Evolutionary conservation across 192 early-diverging fungal genomes (phyloP).

Genomic region (Diversispora epigaea): DNA sequence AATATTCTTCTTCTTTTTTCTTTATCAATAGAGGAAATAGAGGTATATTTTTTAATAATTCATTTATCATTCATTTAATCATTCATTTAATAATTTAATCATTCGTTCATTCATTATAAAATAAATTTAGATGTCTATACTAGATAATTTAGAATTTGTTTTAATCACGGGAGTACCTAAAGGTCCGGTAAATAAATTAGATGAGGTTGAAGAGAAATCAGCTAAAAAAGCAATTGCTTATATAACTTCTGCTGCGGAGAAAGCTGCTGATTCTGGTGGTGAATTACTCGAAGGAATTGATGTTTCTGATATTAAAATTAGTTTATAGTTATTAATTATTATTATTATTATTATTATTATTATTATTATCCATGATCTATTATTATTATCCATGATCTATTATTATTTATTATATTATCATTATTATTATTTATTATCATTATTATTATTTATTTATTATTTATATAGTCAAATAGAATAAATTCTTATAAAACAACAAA

Average conservation of each 20-base stretch:
- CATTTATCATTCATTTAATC: too few relatives aligned
- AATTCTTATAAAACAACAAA: too few relatives aligned
- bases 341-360: too few relatives aligned
- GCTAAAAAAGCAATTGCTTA: neutral
- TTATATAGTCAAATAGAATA: too few relatives aligned
- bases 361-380: too few relatives aligned
- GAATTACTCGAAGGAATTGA: conserved; percentile 12
- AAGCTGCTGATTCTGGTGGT: neutral
- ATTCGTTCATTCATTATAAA: neutral
- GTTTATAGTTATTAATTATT: too few relatives aligned
- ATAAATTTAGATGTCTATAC: neutral
- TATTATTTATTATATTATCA: too few relatives aligned
- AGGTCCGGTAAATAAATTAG: conserved; percentile 8
- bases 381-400: too few relatives aligned
- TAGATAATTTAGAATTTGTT: conserved; percentile 25
- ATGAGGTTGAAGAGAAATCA: neutral
- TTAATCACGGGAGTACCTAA: conserved; percentile 21
- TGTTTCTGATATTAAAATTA: conserved; percentile 12
- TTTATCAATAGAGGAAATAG: conserved; percentile 23
- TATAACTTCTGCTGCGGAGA: too few relatives aligned
- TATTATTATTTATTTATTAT: too few relatives aligned
- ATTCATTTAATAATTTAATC: neutral
- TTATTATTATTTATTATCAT: too few relatives aligned
- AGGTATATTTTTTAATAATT: neutral
- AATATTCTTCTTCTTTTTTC: too few relatives aligned